Evolutionary conservation across 169 alveolate genomes (phyloP), one percentile per base, ranked within the genome.

Genomic region (Eimeria mitis): DNA sequence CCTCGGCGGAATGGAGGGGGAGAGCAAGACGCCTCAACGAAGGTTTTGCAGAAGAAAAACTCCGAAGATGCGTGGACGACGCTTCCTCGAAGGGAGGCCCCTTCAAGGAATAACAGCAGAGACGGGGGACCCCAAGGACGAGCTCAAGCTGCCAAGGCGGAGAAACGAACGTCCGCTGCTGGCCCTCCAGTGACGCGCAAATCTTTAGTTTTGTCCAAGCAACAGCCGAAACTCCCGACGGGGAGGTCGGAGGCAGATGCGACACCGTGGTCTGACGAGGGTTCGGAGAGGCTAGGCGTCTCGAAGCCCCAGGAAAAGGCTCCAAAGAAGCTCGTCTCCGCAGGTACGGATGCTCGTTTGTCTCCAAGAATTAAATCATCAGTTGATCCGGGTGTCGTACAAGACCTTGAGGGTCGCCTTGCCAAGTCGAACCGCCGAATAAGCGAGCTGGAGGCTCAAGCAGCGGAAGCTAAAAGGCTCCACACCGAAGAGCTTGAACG

Each of bases 401-500:
- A 52, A 40, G 94, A 65, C 68, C 78, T 63, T 61, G 94, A 87
- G 37, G 94, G 68, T 28, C 78, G 81, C 14, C 94, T 87, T 63
- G 83, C 19, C 34, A 87, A 63, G 25, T 61, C 65, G 40, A 65
- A n/a, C 54, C 61, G 65, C 52, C 94, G 94, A 21, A 47, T 65
- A 44, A 87, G 83, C 47, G 94, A 87, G 63, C 94, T 87, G 8
- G 94, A 87, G 83, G 84, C 84, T 8, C 83, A 42, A 42, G 7
- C 47, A 87, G 49, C 68, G 7, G 94, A 87, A 34, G 47, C 47
- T 21, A 87, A 40, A 68, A 87, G 63, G 23, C 79, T 34, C 70
- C 94, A 87, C 47, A 25, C 56, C 54, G 94, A 87, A 63, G 94
- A 87, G 28, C 83, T 87, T 63, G 94, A 87, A 61, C 79, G 81